These are phyloP conservation scores for Kwoniella botswanensis DNA, from an alignment of 768 basidiomycete species.

Conservation along the genomic window DNA sequence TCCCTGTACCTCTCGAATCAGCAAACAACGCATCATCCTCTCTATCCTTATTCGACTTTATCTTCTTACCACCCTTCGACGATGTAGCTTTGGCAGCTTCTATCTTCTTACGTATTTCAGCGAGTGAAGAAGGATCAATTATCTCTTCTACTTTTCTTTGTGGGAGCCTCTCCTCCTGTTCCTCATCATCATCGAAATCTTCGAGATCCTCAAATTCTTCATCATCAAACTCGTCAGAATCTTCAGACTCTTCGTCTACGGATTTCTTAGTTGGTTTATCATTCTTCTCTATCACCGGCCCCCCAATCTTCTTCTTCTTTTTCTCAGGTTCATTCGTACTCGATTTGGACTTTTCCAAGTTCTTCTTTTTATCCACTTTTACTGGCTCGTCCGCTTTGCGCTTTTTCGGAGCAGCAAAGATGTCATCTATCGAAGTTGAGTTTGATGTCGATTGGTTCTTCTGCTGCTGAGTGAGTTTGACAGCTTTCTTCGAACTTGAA, in stretches of 20 bases:
- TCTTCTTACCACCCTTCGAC: slow-evolving; percentile 7
- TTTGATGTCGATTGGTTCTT: background rate
- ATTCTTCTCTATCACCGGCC: background rate
- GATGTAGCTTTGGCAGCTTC: slow-evolving; percentile 5
- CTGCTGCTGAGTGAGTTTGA: background rate
- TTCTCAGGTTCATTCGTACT: background rate
- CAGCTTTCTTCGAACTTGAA: slow-evolving; percentile 7
- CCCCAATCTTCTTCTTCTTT: background rate
- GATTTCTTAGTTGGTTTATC: background rate
- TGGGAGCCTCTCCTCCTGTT: slow-evolving; percentile 7
- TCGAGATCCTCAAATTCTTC: slow-evolving; percentile 4
- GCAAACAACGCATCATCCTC: slow-evolving; percentile 53
- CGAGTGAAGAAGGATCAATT: slow-evolving; percentile 30
- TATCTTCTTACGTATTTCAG: slow-evolving; percentile 20
- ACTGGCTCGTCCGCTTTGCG: slow-evolving; percentile 6
- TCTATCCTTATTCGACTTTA: slow-evolving; percentile 28
- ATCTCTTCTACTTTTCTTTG: slow-evolving; percentile 25
- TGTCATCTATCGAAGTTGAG: slow-evolving; percentile 25
- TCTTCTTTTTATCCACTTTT: slow-evolving; percentile 28
- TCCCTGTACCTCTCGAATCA: slow-evolving; percentile 55
- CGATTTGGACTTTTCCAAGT: slow-evolving; percentile 32
- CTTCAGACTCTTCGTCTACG: background rate
- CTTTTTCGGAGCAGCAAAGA: slow-evolving; percentile 28
- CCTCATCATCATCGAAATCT: slow-evolving; percentile 10
- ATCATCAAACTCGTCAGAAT: slow-evolving; percentile 3